Evolutionary conservation across 2,329 filamentous ascomycete genomes (phyloP).

Genomic region (Amphichorda felina): DNA sequence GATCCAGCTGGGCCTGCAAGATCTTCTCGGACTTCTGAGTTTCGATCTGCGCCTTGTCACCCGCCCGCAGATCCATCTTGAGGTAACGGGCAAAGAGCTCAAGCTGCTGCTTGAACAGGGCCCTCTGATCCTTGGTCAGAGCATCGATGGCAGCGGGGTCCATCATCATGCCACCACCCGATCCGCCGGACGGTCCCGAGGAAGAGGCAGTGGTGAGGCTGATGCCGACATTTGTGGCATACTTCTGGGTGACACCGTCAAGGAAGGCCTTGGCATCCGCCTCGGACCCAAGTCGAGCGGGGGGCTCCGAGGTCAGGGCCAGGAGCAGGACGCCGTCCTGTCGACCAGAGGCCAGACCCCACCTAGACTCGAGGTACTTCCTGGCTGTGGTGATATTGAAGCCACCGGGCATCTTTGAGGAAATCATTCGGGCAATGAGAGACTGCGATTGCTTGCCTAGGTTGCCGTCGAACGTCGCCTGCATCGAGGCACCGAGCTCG

Average conservation of each 20-base stretch:
- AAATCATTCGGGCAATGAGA: slow-evolving; percentile 86
- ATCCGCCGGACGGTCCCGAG: slow-evolving; percentile 59
- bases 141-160: slow-evolving; percentile 95
- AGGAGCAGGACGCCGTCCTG: slow-evolving; percentile 86
- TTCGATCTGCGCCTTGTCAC: slow-evolving; percentile 82
- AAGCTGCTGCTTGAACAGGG: slow-evolving; percentile 95
- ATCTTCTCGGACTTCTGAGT: slow-evolving; percentile 78
- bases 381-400: slow-evolving; percentile 96
- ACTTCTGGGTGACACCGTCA: slow-evolving; percentile 81
- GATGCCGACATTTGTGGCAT: slow-evolving; percentile 73
- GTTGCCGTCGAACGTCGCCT: slow-evolving; percentile 97
- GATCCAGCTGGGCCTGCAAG: slow-evolving; percentile 83
- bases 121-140: slow-evolving; percentile 89
- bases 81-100: slow-evolving; percentile 91
- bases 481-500: slow-evolving; percentile 89
- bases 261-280: slow-evolving; percentile 86
- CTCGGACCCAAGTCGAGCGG: slow-evolving; percentile 79
- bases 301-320: slow-evolving; percentile 85
- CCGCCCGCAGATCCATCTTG: slow-evolving; percentile 93
- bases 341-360: slow-evolving; percentile 75
- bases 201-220: slow-evolving; percentile 67
- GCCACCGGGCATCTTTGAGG: slow-evolving; percentile 98
- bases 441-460: slow-evolving; percentile 94
- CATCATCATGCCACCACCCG: slow-evolving; percentile 94
- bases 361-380: slow-evolving; percentile 90